These are phyloP conservation scores for Pythium graminicola DNA, from an alignment of 352 stramenopile genomes.

Conservation along the genomic window DNA sequence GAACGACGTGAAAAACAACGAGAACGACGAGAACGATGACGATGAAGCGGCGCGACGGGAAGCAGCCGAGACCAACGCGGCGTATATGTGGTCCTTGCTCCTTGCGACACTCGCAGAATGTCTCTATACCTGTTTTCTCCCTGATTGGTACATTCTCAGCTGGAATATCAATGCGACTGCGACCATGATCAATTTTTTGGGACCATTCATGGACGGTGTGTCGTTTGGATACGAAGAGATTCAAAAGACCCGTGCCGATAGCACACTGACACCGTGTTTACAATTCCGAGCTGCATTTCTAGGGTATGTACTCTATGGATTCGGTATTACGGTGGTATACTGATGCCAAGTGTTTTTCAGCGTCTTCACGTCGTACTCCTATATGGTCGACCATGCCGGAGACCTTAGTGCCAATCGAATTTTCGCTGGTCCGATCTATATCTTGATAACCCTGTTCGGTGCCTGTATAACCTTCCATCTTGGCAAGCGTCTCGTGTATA, in stretches of 20 bases:
- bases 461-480: conserved; percentile 52
- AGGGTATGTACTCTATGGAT: conserved; percentile 31
- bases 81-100: conserved; percentile 66
- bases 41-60: conserved; percentile 25
- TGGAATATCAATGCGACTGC: conserved; percentile 56
- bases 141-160: conserved; percentile 33
- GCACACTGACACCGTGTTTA: conserved; percentile 35
- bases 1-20: no score
- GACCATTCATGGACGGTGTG: conserved; percentile 68
- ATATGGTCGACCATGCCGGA: conserved; percentile 81
- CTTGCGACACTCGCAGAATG: conserved; percentile 66
- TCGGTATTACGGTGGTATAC: not conserved
- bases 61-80: conserved; percentile 33
- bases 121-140: conserved; percentile 73
- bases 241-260: conserved; percentile 21
- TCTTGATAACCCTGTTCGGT: conserved; percentile 40
- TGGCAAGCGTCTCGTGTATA: conserved; percentile 31
- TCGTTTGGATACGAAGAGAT: conserved; percentile 52
- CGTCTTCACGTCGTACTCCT: conserved; percentile 85
- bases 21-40: conserved; percentile 7
- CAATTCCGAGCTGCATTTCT: conserved; percentile 76
- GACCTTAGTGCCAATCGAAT: conserved; percentile 47
- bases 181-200: conserved; percentile 65
- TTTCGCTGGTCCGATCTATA: conserved; percentile 49
- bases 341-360: conserved; percentile 33